Evolutionary conservation across 192 early-diverging fungal genomes (phyloP), one percentile per base, ranked within the genome.

Genomic region (Chytriomyces hyalinus): DNA sequence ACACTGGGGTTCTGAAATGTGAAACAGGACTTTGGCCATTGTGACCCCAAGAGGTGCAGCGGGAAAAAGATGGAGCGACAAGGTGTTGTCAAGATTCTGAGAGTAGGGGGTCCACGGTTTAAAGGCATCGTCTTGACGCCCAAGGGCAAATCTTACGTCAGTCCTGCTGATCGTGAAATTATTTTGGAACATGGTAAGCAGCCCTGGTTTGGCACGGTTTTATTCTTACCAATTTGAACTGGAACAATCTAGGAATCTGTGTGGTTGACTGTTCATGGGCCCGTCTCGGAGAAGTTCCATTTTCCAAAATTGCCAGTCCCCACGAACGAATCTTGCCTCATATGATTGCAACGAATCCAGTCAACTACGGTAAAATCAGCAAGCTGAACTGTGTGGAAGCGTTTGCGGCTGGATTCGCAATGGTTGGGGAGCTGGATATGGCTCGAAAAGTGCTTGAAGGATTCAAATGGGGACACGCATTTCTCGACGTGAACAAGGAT

Each of bases 221-320:
- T 46, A 68, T 17, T 20, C 24, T n/a, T 36, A 36, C 36, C 36
- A 1, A 26, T 22, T 20, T 28, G 3, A 26, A 48, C 24, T 28
- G n/a, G 5, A 10, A 59, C 15, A 67, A 90, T 62, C 80, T 89
- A 78, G 98, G 98, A 63, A 81, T 94, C 0, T 96, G 93, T 17
- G 96, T 98, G 50, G 93, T 99, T 6, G 97, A 99, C 81, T 98
- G 97, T 82, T 97, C 95, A 10, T 99, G 97, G 98, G 96, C 97
- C 13, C 87, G 92, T 45, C 72, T 98, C 2, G 94, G 93, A 22
- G 95, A 99, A 75, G 95, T 99, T 1, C 98, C 98, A 6, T 99
- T 98, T 80, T 86, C 84, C 6, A 94, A 91, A 70, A 95, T 99
- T 53, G 88, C 88, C 57, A 89, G 93, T 1, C 89, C 89, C 66